Base-by-base conservation (phyloP, 768 basidiomycete genomes). In the Panaeolus cyanescens region DNA sequence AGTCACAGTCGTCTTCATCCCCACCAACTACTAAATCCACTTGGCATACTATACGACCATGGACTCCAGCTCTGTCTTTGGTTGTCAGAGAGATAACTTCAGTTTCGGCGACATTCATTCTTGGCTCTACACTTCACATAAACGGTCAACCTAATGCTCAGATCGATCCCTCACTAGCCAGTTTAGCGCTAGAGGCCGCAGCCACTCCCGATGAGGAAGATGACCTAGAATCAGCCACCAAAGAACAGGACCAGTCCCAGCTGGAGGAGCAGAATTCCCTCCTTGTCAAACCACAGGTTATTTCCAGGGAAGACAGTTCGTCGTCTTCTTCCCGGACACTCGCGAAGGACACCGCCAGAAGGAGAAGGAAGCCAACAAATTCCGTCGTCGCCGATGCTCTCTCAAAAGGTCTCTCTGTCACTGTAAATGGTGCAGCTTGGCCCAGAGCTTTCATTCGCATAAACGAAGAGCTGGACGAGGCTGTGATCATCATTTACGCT, bases 401-500 rank as follows among this genome's bases (percentile, higher is more conserved):
- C 25, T 82, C 88, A 10, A 86, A 87, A 61, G 91, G 91, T 0
- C 81, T 94, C 32, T 87, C 86, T 1, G 87, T 95, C 36, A 91
- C 89, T 40, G 90, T 95, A 55, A 94, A 95, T 64, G 85, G 85
- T 30, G 80, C 87, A 5, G 84, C 84, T 4, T 95, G 93, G 93
- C 85, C 89, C 68, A 80, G 88, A 55, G 90, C 92, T 22, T 84
- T 93, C 68, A 85, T 92, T 59, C 86, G 89, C 57, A 85, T 93
- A 62, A 88, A 92, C 70, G 92, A 95, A 42, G 84, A 86, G 57
- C 81, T 83, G 0, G 94, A 96, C 65, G 91, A 96, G 69, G 95
- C 93, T 0, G 86, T 96, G 59, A 93, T 97, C 56, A 92, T 96
- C 61, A 85, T 98, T 28, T 95, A 94, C 61, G 93, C 93, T 1